Evolutionary conservation across 495 filamentous ascomycete species (phyloP).

Genomic region (Pseudotulostoma volvatum): DNA sequence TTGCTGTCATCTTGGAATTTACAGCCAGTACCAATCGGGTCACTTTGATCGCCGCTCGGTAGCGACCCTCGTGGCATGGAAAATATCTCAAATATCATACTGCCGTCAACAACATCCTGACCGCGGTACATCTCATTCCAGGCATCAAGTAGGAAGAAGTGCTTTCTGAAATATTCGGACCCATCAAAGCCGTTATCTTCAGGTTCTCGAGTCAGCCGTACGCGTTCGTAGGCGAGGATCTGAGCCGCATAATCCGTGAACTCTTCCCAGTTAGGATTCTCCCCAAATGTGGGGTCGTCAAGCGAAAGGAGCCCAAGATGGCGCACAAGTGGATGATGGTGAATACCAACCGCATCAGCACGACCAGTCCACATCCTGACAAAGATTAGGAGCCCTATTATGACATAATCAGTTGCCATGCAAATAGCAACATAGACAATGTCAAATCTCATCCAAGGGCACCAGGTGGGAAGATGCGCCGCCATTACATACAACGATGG

Average conservation of each 20-base stretch:
- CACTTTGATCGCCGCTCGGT: background rate
- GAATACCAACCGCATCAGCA: background rate
- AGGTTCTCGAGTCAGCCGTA: conserved; percentile 1
- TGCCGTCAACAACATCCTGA: too few species aligned
- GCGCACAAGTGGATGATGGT: background rate
- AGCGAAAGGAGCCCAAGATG: conserved; percentile 1
- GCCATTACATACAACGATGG: background rate
- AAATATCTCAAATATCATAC: too few species aligned
- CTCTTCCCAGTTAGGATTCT: background rate
- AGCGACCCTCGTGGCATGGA: too few species aligned
- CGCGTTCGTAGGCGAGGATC: background rate
- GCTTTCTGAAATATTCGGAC: background rate
- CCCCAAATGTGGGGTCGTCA: background rate
- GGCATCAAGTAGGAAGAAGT: too few species aligned
- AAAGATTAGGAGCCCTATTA: too few species aligned
- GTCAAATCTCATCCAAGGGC: too few species aligned
- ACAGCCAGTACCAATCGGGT: background rate
- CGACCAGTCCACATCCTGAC: conserved; percentile 2
- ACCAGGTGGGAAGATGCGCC: background rate
- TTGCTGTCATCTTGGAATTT: background rate
- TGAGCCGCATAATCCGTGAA: background rate
- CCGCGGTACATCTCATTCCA: background rate
- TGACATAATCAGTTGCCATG: too few species aligned
- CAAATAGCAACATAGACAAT: too few species aligned
- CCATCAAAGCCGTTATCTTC: background rate